Base-by-base conservation (phyloP, 768 basidiomycete genomes). In the Boletellus emodensis region DNA sequence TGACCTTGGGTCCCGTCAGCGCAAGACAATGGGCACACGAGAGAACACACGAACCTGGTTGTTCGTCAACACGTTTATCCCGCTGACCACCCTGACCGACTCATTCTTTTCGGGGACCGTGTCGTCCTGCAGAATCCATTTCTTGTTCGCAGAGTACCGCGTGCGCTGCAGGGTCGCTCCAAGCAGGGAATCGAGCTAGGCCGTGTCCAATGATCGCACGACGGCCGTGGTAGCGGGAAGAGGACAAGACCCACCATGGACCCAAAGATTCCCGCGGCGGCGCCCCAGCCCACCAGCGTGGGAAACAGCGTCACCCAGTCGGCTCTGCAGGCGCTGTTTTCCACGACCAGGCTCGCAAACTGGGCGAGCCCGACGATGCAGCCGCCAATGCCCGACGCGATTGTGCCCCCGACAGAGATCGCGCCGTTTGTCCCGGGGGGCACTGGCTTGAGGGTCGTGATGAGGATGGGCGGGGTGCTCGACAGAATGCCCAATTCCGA, bases 351-450 rank as follows among this genome's bases (percentile, higher is more conserved):
- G 26, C 76, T 74, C 15, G 70, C 46, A 18, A 78, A 79, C 62
- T 89, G 76, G 9, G 81, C 73, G 12, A 76, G 42, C 5, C 92
- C 94, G 58, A 95, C 83, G 4, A 85, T 56, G 3, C 75, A 61
- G 0, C 94, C 94, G 1, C 94, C 94, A 1, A 74, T 65, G 13
- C 84, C 68, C 1, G 89, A 91, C 8, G 85, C 84, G 14, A 81
- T 56, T 3, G 90, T 89, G 14, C 94, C 94, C 38, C 81, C 77
- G 3, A 78, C 49, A 6, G 90, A 88, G 51, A 96, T 79, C 0
- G 79, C 94, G 3, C 94, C 94, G 60, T 97, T 96, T 10, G 94
- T 96, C 3, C 94, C 94, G 2, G 85, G 84, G 2, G 93, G 93
- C 0, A 93, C 90, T 1, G 70, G 57, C 56, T 76, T 78, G 46